Base-by-base conservation (phyloP, 768 basidiomycete genomes). In the Amanita molliuscula region DNA sequence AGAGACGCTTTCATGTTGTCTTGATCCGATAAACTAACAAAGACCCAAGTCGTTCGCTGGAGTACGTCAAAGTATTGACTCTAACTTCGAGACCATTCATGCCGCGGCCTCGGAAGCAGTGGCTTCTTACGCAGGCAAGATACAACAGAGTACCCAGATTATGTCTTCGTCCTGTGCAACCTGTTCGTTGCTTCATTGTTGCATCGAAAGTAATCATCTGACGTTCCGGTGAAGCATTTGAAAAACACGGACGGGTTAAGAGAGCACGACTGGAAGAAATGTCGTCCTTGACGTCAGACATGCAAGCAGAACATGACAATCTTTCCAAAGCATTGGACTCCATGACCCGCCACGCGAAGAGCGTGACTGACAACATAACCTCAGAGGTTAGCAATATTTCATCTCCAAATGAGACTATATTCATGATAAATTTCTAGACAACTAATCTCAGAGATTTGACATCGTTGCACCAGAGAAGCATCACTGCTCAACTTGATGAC, bases 201-300 rank as follows among this genome's bases (percentile, higher is more conserved):
- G n/a, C 28, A 11, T 46, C 20, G 10, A 51, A 13, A 23, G n/a
- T 36, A 35, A 21, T 20, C n/a, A 46, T 6, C 50, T 44, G 23
- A 51, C 15, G 3, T 20, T 9, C 34, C 16, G 11, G 26, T 20
- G 3, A 54, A 82, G 85, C 78, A 28, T 73, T 86, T 54, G 79
- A 87, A 53, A 72, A 77, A 53, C 67, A 84, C 57, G 65, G 67
- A 37, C 71, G 76, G 48, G 74, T 79, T 13, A 91, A 91, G 59
- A 75, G 81, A 43, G 80, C 80, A 34, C 76, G 88, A 37, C 58
- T 82, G 2, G 84, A 87, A 46, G 71, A 74, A 8, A 80, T 77
- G 16, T 67, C 70, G 36, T 60, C 67, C 3, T 65, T 86, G 58
- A 65, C 65, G 26, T 62, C 67, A 4, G 74, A 79, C 28, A 58